A percentile compares a stretch with the other conserved stretches of the same genome.
phyloP scores from a whole-genome alignment of 345 rosid species.

The Gossypium raimondii region DNA sequence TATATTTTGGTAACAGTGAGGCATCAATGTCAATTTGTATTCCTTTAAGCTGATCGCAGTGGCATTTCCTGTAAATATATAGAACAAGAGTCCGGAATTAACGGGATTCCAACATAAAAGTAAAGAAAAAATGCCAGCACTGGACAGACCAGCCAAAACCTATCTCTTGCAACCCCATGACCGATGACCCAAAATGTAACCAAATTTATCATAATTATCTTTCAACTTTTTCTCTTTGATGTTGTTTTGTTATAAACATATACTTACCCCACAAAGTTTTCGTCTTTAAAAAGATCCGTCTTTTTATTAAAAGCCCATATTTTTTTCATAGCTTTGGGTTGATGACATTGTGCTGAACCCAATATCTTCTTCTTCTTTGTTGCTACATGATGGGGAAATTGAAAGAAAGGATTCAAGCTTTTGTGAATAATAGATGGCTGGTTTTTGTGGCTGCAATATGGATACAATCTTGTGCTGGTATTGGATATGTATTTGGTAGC shows the following conservation, averaged over 20 bases:
- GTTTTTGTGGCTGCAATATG: conserved; percentile 99
- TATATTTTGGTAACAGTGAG: background rate
- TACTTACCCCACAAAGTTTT: background rate
- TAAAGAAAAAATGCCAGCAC: background rate
- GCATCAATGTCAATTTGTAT: background rate
- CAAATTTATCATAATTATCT: background rate
- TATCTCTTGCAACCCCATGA: background rate
- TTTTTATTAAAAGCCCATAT: background rate
- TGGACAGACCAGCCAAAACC: background rate
- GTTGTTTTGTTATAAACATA: conserved; percentile 8
- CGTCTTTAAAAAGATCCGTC: background rate
- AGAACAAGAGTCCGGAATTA: background rate
- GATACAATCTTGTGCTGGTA: conserved; percentile 94
- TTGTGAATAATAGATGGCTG: conserved; percentile 84
- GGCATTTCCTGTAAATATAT: background rate
- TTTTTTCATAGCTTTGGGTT: background rate
- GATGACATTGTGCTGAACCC: background rate
- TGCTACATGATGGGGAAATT: conserved; percentile 37
- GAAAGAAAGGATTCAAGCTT: conserved; percentile 44
- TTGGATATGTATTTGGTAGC: conserved; percentile 92
- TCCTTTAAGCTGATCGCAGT: background rate
- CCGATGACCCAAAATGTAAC: background rate
- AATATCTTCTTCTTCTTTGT: background rate
- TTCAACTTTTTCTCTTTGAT: background rate
- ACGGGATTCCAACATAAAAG: background rate